These are phyloP conservation scores for Paramecium biaurelia DNA, from an alignment of 73 alveolate species.

Conservation along the genomic window DNA sequence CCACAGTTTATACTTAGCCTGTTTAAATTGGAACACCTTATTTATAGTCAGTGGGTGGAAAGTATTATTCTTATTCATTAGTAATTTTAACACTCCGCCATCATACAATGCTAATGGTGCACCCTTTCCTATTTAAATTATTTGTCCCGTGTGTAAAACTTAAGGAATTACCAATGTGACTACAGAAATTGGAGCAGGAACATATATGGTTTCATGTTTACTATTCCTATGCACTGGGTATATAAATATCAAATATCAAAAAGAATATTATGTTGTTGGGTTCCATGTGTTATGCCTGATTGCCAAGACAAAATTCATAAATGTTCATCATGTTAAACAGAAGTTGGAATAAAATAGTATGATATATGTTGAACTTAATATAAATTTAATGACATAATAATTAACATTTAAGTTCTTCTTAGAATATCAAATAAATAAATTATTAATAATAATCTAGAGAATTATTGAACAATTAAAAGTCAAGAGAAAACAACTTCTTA, in stretches of 20 bases:
- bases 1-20: background rate
- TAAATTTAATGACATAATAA: background rate
- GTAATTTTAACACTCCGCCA: background rate
- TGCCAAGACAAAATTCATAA: background rate
- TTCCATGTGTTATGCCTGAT: background rate
- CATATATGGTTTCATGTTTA: background rate
- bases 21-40: background rate
- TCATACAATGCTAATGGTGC: background rate
- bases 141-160: background rate
- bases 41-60: background rate
- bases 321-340: background rate
- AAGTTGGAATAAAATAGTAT: background rate
- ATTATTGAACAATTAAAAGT: background rate
- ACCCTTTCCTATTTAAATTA: background rate
- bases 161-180: background rate
- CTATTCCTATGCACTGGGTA: background rate
- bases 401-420: background rate
- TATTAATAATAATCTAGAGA: too few relatives aligned
- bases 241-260: background rate
- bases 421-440: background rate
- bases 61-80: background rate
- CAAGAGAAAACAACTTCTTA: background rate
- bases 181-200: conserved; percentile 24
- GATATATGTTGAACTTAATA: background rate
- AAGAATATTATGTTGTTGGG: conserved; percentile 8